Percentiles rank a stretch among this genome's conserved stretches.
These are phyloP conservation scores for Hyaloscypha variabilis DNA, from an alignment of 495 filamentous ascomycete genomes.

Conservation along the genomic window DNA sequence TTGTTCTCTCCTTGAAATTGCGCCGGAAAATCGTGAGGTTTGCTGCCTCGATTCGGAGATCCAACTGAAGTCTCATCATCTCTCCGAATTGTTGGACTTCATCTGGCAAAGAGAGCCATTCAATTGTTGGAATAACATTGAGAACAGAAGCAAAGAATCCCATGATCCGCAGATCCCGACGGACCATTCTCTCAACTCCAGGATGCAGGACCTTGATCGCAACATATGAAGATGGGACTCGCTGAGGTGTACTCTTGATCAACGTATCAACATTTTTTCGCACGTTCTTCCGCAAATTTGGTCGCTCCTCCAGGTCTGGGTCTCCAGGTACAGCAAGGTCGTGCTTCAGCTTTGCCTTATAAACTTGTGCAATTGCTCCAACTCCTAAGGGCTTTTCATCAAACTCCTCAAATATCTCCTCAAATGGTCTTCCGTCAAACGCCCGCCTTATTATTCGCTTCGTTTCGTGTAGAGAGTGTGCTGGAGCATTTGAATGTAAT, in stretches of 20 bases:
- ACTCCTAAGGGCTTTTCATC: conserved; percentile 88
- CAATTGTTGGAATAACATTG: conserved; percentile 89
- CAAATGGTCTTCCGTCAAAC: conserved; percentile 77
- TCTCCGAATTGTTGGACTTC: conserved; percentile 93
- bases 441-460: conserved; percentile 77
- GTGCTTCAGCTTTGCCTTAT: conserved; percentile 89
- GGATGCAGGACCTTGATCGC: conserved; percentile 97
- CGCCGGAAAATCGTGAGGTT: conserved; percentile 88
- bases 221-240: conserved; percentile 90
- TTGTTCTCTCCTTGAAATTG: conserved; percentile 86
- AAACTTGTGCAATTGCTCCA: conserved; percentile 97
- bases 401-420: conserved; percentile 97
- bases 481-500: conserved; percentile 90
- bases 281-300: conserved; percentile 66
- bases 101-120: conserved; percentile 96
- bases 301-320: conserved; percentile 49
- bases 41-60: conserved; percentile 91
- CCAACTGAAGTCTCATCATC: conserved; percentile 98
- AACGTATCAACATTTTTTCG: conserved; percentile 81
- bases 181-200: conserved; percentile 82
- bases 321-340: conserved; percentile 69
- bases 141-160: conserved; percentile 83
- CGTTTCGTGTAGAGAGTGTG: conserved; percentile 82
- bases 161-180: conserved; percentile 92
- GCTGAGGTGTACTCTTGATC: conserved; percentile 80